Evolutionary conservation across 202 grass and related monocot species (phyloP).

Genomic region (Zizania palustris): DNA sequence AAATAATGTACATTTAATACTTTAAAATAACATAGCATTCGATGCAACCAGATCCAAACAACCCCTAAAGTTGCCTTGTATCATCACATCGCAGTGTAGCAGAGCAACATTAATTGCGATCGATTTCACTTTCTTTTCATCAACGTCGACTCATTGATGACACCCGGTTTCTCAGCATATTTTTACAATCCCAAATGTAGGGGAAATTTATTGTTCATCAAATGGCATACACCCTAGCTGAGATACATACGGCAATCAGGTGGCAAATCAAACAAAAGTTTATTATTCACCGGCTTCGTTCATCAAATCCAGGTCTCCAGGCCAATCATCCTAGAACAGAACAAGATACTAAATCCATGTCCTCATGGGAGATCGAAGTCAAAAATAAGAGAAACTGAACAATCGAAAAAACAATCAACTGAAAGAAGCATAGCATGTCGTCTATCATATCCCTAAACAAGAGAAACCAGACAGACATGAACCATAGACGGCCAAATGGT

Average conservation of each 20-base stretch:
- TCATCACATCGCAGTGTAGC: too few relatives aligned
- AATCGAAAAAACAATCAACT: background rate
- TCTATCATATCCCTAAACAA: background rate
- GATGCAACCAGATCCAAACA: too few relatives aligned
- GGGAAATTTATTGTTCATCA: background rate
- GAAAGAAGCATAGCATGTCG: background rate
- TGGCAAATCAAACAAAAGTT: background rate
- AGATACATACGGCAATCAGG: background rate
- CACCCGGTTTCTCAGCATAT: background rate
- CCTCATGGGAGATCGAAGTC: too few relatives aligned
- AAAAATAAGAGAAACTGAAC: background rate
- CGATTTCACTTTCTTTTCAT: background rate
- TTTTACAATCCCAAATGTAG: background rate
- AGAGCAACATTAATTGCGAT: background rate
- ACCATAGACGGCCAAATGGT: background rate
- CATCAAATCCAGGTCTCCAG: background rate
- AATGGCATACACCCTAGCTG: background rate
- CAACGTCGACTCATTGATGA: background rate
- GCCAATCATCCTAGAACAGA: background rate
- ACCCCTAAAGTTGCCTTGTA: too few relatives aligned
- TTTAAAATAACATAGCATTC: too few relatives aligned
- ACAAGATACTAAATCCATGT: background rate
- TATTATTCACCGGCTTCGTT: background rate
- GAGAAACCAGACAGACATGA: background rate
- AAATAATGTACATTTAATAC: too few relatives aligned